Evolutionary conservation across 345 rosid genomes (phyloP), one percentile per base, ranked within the genome.

Genomic region (Triadica sebifera): DNA sequence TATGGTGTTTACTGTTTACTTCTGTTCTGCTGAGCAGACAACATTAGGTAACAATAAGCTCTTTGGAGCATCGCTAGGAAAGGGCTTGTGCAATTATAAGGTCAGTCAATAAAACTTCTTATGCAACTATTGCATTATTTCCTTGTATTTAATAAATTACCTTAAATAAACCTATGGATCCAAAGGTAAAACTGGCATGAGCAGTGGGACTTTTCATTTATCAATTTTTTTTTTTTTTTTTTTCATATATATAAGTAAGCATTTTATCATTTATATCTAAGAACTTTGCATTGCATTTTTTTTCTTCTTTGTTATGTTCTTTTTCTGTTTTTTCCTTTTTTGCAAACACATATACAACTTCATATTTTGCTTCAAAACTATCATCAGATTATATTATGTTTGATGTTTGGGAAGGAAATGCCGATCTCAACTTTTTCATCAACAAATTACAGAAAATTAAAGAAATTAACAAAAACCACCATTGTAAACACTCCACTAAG

Each of bases 91-190:
- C 65, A 25, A 10, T 17, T 67, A 6, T 56, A 67, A 60, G 84
- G 78, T 65, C 20, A 73, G 75, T 58, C 34, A 4, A 34, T 16
- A 7, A 43, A 29, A 41, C n/a, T 7, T 29, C n/a, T 62, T 71
- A 15, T 8, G 15, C 47, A 25, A 22, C 22, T 12, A 19, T 47
- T 59, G 45, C 67, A 9, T 65, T 65, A 65, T 55, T 51, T 11
- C 49, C 34, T 53, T 19, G 5, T 25, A 4, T 69, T 46, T 29
- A 49, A 13, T 56, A 53, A 10, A 37, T 22, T 46, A 52, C 38
- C 19, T 45, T 15, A 41, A 15, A 65, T 20, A 16, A 38, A 61
- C 16, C 38, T 55, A 64, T 29, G 43, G 29, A 4, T 77, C 47
- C 38, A 17, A 20, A 39, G 22, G 45, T 41, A 56, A 49, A 67